Evolutionary conservation across 2,329 filamentous ascomycete species (phyloP), one percentile per base, ranked within the genome.

Genomic region (Cytospora leucostoma): DNA sequence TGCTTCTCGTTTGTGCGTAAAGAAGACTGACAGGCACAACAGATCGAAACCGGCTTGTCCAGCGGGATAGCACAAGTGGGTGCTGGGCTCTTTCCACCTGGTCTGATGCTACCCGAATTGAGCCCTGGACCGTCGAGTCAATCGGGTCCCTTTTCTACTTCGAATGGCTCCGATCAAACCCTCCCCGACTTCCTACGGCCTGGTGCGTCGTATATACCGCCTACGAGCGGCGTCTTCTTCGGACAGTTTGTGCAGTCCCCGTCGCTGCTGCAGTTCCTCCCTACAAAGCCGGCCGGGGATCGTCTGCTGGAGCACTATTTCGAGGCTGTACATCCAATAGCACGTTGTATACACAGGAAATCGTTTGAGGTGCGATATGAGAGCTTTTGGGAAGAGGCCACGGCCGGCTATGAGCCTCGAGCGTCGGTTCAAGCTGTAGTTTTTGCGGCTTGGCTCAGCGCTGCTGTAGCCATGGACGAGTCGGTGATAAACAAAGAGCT

Each of bases 391-490:
- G 80, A 82, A 4, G 81, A 86, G 51, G 80, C 90, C 38, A 75
- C 76, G 11, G 76, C 79, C 10, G 84, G 84, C 4, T 80, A 83
- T 49, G 87, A 91, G 72, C 88, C 89, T 8, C 77, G 84, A 2
- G 76, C 81, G 21, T 88, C 88, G 4, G 79, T 86, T 13, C 88
- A 92, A 72, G 87, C 89, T 1, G 77, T 92, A 32, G 79, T 92
- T 0, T 90, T 91, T 70, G 85, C 88, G 0, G 84, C 84, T 8
- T 80, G 91, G 75, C 88, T 93, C 68, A 88, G 87, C 49, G 88
- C 87, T 0, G 82, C 86, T 5, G 82, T 91, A 54, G 90, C 88
- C 68, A 82, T 91, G 79, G 77, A 82, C 11, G 84, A 88, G 61
- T 75, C 79, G 7, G 75, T 74, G 38, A 78, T 86, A 27, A 68